A percentile compares a stretch with the other conserved stretches of the same genome.
phyloP scores from a whole-genome alignment of 495 filamentous ascomycete species.

The Daldinia grandis region DNA sequence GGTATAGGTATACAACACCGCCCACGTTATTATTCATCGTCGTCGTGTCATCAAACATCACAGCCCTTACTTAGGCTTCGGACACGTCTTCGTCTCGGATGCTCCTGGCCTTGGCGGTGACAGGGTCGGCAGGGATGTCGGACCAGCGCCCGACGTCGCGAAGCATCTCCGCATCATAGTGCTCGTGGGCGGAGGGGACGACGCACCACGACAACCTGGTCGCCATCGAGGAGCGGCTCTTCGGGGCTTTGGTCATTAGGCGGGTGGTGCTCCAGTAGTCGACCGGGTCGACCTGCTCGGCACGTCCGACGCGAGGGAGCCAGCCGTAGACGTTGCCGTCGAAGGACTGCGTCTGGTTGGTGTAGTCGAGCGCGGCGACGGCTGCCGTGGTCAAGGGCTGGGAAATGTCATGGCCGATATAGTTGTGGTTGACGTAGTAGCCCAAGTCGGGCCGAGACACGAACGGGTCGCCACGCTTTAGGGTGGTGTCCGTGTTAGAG shows the following conservation, averaged over 20 bases:
- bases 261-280: slow-evolving; percentile 16
- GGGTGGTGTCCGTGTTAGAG: slow-evolving; percentile 11
- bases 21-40: neutral
- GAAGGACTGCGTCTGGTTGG: slow-evolving; percentile 1
- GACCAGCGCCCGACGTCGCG: slow-evolving; percentile 17
- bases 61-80: neutral
- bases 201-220: slow-evolving; percentile 16
- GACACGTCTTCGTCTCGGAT: slow-evolving; percentile 25
- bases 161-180: slow-evolving; percentile 13
- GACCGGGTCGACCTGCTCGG: neutral
- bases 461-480: slow-evolving; percentile 7
- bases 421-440: slow-evolving; percentile 17
- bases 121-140: slow-evolving; percentile 19
- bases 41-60: neutral
- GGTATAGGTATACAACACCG: neutral
- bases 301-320: slow-evolving; percentile 15
- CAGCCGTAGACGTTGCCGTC: slow-evolving; percentile 25
- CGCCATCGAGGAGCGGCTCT: slow-evolving; percentile 10
- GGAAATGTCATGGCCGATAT: neutral
- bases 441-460: slow-evolving; percentile 2
- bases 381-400: slow-evolving; percentile 23
- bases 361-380: slow-evolving; percentile 24
- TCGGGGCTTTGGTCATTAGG: slow-evolving; percentile 3
- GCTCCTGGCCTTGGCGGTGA: slow-evolving; percentile 1
- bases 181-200: neutral